phyloP scores from a whole-genome alignment of 176 grass and related monocot genomes.

The Carex littledalei region DNA sequence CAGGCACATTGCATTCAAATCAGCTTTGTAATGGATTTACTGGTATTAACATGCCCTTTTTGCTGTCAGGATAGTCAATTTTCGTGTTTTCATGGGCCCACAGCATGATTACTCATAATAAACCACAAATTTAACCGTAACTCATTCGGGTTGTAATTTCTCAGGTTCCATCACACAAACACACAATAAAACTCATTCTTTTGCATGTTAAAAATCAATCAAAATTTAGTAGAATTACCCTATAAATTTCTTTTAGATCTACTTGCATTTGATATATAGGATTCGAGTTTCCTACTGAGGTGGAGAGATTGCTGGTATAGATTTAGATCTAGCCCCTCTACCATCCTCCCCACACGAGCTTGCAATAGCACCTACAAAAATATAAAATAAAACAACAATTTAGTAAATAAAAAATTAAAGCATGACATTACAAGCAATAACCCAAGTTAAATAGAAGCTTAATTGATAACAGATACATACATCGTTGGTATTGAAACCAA shows the following conservation, averaged over 20 bases:
- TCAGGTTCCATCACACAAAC: neutral
- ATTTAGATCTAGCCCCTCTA: conserved; percentile 59
- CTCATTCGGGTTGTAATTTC: neutral
- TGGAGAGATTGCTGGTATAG: conserved; percentile 66
- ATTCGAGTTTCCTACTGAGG: conserved; percentile 45
- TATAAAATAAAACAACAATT: neutral
- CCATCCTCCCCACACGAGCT: conserved; percentile 56
- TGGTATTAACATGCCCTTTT: no score
- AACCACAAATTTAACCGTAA: neutral
- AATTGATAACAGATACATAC: conserved; percentile 14
- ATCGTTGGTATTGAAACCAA: conserved; percentile 27
- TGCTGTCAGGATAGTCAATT: no score
- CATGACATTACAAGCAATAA: no score
- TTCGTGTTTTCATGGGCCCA: no score
- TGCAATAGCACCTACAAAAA: conserved; percentile 45
- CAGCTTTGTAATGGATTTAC: no score
- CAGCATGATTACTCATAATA: no score
- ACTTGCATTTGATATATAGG: conserved; percentile 22
- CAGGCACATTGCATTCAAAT: no score
- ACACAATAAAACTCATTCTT: neutral
- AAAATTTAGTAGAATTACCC: neutral
- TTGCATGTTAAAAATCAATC: neutral
- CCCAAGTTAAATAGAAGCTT: neutral
- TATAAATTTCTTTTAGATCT: conserved; percentile 19
- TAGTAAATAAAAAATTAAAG: neutral